Evolutionary conservation across 345 rosid species (phyloP), one percentile per base, ranked within the genome.

Genomic region (Fremontodendron californicum): DNA sequence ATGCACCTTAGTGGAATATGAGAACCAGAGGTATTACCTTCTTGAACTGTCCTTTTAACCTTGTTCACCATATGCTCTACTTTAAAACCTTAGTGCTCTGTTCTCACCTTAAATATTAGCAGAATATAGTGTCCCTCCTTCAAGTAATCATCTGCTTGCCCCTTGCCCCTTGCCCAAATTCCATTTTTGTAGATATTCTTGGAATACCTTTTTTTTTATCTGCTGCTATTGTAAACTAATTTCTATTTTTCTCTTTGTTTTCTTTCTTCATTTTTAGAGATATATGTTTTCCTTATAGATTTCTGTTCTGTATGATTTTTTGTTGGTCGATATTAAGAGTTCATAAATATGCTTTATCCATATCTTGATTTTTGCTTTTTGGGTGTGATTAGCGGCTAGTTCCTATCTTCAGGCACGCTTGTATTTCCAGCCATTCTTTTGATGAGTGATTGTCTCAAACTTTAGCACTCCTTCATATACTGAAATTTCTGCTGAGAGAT

Each of bases 321-420:
- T 23, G 10, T 54, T 71, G 25, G 33, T 78, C 8, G n/a, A 42
- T 48, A 45, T 16, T 31, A n/a, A 46, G 35, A 42, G 51, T 73
- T 35, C 48, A 63, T 67, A 33, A n/a, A 49, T 82, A 66, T 21
- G 25, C 55, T 62, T 67, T 60, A 37, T 62, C 69, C 25, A 7
- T 70, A 72, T 70, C 64, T 75, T 80, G 45, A 19, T 60, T 75
- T 13, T 55, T 55, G 3, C n/a, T n/a, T 55, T 23, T 55, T 9
- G 13, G 60, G 29, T 55, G 25, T 55, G 29, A 2, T 55, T 21
- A 9, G 5, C 25, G 10, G 61, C 31, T 55, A 55, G 61, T 55
- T 55, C 5, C 13, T 55, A 8, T 55, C 61, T 23, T 55, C 31
- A 55, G 5, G 61, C 31, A 9, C 9, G 29, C 29, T 9, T 55